phyloP scores from a whole-genome alignment of 2,329 filamentous ascomycete genomes.

The Aspergillus sp. region DNA sequence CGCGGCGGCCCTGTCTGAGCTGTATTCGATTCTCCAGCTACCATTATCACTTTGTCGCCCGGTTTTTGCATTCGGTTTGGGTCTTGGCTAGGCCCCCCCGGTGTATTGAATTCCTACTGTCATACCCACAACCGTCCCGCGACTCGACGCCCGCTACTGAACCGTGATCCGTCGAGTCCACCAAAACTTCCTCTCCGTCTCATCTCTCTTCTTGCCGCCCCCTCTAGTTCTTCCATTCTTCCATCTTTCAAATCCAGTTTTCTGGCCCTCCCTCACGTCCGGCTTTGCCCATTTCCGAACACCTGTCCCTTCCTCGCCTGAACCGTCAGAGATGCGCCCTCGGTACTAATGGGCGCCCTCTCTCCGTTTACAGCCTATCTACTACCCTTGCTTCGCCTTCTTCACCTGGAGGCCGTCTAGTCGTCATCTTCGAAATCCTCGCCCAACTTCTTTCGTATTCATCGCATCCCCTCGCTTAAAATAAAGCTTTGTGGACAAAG shows the following conservation, averaged over 20 bases:
- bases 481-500: background rate
- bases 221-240: constrained; percentile 9
- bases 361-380: constrained; percentile 20
- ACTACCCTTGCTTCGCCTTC: constrained; percentile 27
- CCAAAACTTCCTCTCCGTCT: constrained; percentile 9
- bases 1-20: background rate
- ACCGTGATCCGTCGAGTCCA: constrained; percentile 16
- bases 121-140: constrained; percentile 17
- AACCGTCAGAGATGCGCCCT: constrained; percentile 20
- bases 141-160: constrained; percentile 14
- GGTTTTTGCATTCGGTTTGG: constrained; percentile 18
- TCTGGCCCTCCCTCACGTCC: background rate
- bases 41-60: constrained; percentile 5
- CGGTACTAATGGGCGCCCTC: constrained; percentile 22
- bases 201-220: constrained; percentile 11
- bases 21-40: constrained; percentile 1
- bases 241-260: constrained; percentile 15
- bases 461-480: constrained; percentile 8
- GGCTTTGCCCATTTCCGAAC: background rate
- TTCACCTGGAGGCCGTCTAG: constrained; percentile 21
- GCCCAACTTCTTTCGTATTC: constrained; percentile 19
- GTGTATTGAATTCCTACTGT: constrained; percentile 17
- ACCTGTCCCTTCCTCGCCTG: constrained; percentile 9
- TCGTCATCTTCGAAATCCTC: constrained; percentile 16
- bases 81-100: constrained; percentile 18